Evolutionary conservation across 2,329 filamentous ascomycete species (phyloP).

Genomic region (Pyricularia pennisetigena): DNA sequence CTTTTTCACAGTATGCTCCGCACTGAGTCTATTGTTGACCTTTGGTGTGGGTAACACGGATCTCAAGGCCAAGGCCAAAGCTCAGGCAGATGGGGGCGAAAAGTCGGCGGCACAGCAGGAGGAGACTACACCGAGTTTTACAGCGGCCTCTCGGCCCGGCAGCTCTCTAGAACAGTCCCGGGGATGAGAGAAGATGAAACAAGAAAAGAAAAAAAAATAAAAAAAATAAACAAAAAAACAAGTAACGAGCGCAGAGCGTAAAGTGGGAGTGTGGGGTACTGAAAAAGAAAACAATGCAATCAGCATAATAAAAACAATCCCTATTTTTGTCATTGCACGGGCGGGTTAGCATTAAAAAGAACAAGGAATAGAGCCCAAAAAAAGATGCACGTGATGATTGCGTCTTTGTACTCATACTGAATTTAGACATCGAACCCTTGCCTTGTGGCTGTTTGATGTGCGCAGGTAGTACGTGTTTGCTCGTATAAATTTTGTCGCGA

Average conservation of each 20-base stretch:
- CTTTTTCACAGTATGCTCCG: conserved; percentile 14
- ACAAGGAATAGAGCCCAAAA: background rate
- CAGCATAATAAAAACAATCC: background rate
- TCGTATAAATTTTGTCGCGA: background rate
- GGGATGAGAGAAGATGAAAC: background rate
- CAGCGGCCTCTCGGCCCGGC: background rate
- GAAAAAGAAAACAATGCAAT: background rate
- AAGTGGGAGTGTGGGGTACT: no score
- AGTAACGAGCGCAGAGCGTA: no score
- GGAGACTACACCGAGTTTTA: background rate
- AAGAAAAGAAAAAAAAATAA: no score
- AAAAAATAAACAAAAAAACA: no score
- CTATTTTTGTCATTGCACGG: background rate
- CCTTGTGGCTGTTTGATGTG: background rate
- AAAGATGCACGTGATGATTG: background rate
- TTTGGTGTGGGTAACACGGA: conserved; percentile 14
- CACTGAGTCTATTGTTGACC: conserved; percentile 10
- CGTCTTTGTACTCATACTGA: background rate
- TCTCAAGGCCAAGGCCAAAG: conserved; percentile 10
- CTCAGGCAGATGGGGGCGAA: background rate
- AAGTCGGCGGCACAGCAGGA: background rate
- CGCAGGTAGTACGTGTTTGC: background rate
- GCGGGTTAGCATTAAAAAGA: background rate
- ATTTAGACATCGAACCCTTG: background rate
- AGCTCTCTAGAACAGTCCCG: background rate